Percentiles rank a stretch among this genome's conserved stretches.
phyloP scores from a whole-genome alignment of 805 yeast genomes.

The Candida lessepsii region DNA sequence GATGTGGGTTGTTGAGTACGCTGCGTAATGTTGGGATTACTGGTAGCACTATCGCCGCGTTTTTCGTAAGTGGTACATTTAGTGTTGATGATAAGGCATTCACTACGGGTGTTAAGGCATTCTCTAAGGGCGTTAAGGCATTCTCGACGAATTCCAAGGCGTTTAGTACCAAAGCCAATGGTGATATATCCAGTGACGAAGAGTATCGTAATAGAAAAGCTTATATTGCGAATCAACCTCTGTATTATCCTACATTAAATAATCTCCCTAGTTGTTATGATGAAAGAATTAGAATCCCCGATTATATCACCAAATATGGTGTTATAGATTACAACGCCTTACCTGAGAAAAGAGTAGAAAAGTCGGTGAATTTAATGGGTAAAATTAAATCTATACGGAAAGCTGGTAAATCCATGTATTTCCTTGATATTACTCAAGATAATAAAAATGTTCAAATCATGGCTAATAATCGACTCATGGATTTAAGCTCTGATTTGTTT shows the following conservation, averaged over 20 bases:
- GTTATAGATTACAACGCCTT: conserved; percentile 5
- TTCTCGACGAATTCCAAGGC: no score
- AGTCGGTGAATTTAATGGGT: conserved; percentile 43
- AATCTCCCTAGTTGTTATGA: conserved; percentile 4
- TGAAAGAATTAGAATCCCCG: conserved; percentile 9
- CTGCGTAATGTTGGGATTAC: no score
- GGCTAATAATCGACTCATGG: conserved; percentile 51
- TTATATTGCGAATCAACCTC: background rate
- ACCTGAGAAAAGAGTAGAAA: conserved; percentile 9
- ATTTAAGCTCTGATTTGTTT: conserved; percentile 43
- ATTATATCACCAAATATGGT: conserved; percentile 7
- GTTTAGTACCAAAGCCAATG: background rate
- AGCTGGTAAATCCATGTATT: conserved; percentile 67
- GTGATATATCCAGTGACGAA: background rate
- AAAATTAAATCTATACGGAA: conserved; percentile 56
- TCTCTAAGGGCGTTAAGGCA: no score
- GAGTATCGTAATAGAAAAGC: conserved; percentile 15
- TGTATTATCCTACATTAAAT: conserved; percentile 13
- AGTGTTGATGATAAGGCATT: no score
- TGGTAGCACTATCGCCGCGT: no score
- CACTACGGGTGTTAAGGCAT: no score
- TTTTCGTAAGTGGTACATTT: no score
- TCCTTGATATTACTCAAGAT: conserved; percentile 69
- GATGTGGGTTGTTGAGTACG: no score
- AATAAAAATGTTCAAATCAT: conserved; percentile 57